phyloP scores from a whole-genome alignment of 306 rosid genomes.

The Cotoneaster glaucophyllus region DNA sequence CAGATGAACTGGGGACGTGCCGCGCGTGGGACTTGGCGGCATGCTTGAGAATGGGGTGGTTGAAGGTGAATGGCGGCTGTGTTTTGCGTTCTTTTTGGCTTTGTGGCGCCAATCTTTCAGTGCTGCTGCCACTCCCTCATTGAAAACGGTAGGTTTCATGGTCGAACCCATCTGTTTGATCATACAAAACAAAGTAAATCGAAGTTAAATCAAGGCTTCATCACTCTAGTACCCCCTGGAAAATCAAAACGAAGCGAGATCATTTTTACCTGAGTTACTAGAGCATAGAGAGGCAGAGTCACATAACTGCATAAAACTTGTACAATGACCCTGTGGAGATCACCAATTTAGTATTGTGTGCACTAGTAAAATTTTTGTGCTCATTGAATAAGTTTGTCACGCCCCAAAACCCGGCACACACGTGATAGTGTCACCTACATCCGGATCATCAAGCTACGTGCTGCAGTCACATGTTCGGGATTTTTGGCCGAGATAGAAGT shows the following conservation, averaged over 20 bases:
- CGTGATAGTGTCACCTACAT: neutral
- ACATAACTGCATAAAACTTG: constrained; percentile 77
- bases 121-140: constrained; percentile 48
- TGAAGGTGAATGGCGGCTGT: constrained; percentile 23
- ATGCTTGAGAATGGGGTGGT: constrained; percentile 53
- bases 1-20: constrained; percentile 64
- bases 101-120: constrained; percentile 47
- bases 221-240: neutral
- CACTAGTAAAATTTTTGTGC: neutral
- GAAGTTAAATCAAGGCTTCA: neutral
- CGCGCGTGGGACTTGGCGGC: constrained; percentile 47
- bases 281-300: constrained; percentile 85
- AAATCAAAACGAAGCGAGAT: neutral
- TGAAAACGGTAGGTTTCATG: constrained; percentile 62
- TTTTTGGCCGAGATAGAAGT: neutral
- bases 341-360: neutral
- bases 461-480: neutral
- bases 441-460: neutral
- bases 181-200: neutral
- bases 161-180: constrained; percentile 57
- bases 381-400: neutral
- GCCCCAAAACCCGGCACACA: neutral
- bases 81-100: constrained; percentile 38
- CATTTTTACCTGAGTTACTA: constrained; percentile 72
- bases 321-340: constrained; percentile 54